Evolutionary conservation across 2,329 filamentous ascomycete species (phyloP).

Genomic region (Tolypocladium cylindrosporum): DNA sequence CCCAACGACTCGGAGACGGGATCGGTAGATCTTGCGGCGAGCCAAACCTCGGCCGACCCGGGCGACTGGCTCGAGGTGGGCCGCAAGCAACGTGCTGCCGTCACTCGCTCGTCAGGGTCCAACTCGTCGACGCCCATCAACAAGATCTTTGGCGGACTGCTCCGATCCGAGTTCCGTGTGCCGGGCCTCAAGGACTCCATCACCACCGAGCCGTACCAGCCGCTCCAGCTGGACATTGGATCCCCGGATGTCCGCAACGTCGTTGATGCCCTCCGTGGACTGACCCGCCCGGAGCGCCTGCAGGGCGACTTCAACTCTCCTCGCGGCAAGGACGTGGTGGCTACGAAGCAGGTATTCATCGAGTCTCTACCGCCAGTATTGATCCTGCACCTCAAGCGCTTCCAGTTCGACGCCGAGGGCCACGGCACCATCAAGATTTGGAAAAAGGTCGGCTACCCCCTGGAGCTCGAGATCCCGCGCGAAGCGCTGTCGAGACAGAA

Average conservation of each 20-base stretch:
- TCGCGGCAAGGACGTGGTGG: slow-evolving; percentile 64
- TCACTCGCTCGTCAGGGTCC: slow-evolving; percentile 78
- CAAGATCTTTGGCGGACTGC: slow-evolving; percentile 86
- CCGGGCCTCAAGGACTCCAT: slow-evolving; percentile 84
- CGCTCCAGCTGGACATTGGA: slow-evolving; percentile 89
- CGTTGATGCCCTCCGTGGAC: slow-evolving; percentile 73
- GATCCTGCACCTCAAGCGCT: slow-evolving; percentile 92
- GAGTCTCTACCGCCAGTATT: slow-evolving; percentile 84
- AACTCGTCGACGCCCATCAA: slow-evolving; percentile 73
- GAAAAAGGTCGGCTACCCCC: slow-evolving; percentile 93
- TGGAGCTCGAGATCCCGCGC: slow-evolving; percentile 87
- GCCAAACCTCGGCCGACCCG: slow-evolving; percentile 19
- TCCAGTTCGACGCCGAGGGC: slow-evolving; percentile 83
- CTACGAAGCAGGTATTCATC: slow-evolving; percentile 91
- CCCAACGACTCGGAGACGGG: slow-evolving; percentile 32
- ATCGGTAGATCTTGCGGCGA: slow-evolving; percentile 18
- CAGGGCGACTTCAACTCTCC: slow-evolving; percentile 76
- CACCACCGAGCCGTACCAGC: slow-evolving; percentile 87
- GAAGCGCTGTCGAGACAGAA: slow-evolving; percentile 76
- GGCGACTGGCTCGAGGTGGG: slow-evolving; percentile 85
- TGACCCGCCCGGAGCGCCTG: slow-evolving; percentile 76
- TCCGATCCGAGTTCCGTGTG: slow-evolving; percentile 81
- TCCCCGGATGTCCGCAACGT: slow-evolving; percentile 82
- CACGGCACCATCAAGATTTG: slow-evolving; percentile 88
- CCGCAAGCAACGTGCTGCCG: slow-evolving; percentile 75